Evolutionary conservation across 352 stramenopile genomes (phyloP).

Genomic region (Phytophthora pistaciae): DNA sequence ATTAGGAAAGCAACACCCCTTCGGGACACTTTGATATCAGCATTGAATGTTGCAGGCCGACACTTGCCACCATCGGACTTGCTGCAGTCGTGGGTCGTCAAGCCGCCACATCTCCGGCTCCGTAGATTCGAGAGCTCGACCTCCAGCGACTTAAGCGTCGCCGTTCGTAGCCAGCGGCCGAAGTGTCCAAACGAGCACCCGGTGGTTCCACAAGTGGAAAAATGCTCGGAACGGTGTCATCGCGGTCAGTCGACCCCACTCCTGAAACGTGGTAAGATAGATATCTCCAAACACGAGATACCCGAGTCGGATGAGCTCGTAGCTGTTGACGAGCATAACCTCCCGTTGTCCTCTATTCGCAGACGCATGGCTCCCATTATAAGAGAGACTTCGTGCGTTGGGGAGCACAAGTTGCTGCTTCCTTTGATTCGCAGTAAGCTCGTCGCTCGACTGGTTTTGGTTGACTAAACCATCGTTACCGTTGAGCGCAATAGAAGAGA

Average conservation of each 20-base stretch:
- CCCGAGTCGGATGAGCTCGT: constrained; percentile 32
- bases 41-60: constrained; percentile 8
- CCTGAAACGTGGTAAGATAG: constrained; percentile 17
- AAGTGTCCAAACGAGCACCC: constrained; percentile 25
- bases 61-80: constrained; percentile 20
- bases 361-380: too few species aligned
- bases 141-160: neutral
- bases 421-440: neutral
- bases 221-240: constrained; percentile 5
- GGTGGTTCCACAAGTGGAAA: constrained; percentile 11
- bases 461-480: neutral
- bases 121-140: constrained; percentile 1
- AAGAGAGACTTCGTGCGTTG: too few species aligned
- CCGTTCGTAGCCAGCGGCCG: neutral
- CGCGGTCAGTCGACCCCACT: constrained; percentile 15
- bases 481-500: neutral
- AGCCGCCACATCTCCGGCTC: constrained; percentile 26
- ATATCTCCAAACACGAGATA: constrained; percentile 29
- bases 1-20: too few species aligned
- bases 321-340: constrained; percentile 12
- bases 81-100: constrained; percentile 13
- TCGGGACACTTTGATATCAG: neutral
- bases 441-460: neutral
- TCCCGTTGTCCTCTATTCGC: neutral
- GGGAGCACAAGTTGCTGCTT: neutral